These are phyloP conservation scores for Pseudoneurospora amorphoporcata DNA, from an alignment of 495 filamentous ascomycete species.

Conservation along the genomic window DNA sequence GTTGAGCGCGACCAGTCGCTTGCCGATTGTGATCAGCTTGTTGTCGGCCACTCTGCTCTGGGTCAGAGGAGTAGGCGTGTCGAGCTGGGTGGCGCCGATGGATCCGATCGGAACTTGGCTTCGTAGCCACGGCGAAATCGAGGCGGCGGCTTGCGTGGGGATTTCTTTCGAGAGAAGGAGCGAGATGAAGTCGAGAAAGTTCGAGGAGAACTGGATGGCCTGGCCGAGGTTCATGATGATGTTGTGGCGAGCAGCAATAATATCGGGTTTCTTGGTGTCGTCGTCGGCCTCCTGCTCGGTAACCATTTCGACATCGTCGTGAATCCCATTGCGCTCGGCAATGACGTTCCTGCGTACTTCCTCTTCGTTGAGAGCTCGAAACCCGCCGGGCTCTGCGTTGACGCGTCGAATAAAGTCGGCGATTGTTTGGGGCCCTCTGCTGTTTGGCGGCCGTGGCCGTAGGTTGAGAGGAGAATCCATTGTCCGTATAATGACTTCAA, in stretches of 20 bases:
- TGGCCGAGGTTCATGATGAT: constrained; percentile 43
- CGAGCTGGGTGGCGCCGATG: constrained; percentile 61
- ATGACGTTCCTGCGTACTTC: constrained; percentile 50
- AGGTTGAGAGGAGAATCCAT: constrained; percentile 53
- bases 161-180: constrained; percentile 70
- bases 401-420: constrained; percentile 65
- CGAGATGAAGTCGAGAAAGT: constrained; percentile 66
- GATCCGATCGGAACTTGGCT: constrained; percentile 60
- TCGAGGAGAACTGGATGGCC: constrained; percentile 12
- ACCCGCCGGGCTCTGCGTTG: constrained; percentile 62
- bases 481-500: constrained; percentile 5
- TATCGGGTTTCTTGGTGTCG: constrained; percentile 26
- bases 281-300: constrained; percentile 27
- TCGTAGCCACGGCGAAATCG: constrained; percentile 60
- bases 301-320: constrained; percentile 20
- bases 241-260: constrained; percentile 38
- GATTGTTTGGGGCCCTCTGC: constrained; percentile 48
- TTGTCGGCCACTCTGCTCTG: constrained; percentile 45
- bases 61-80: constrained; percentile 44
- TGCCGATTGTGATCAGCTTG: constrained; percentile 56
- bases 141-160: constrained; percentile 53
- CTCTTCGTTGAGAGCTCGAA: constrained; percentile 57
- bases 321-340: constrained; percentile 26
- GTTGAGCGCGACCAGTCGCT: constrained; percentile 66
- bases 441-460: constrained; percentile 45